Evolutionary conservation across 768 basidiomycete genomes (phyloP).

Genomic region (Neoboletus subvelutipes): DNA sequence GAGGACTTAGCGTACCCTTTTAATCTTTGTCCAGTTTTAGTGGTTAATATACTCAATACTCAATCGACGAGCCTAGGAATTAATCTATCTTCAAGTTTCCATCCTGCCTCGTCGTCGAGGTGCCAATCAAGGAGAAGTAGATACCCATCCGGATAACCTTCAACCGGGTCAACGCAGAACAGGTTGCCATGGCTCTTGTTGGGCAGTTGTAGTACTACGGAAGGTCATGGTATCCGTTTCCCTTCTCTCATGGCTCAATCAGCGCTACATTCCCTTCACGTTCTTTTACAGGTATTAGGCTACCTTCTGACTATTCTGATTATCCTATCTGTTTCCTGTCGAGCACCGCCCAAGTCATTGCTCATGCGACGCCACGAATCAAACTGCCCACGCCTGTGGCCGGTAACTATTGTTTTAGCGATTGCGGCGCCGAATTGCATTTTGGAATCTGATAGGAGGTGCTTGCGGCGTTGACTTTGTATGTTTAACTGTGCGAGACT

Average conservation of each 20-base stretch:
- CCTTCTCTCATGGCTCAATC: background rate
- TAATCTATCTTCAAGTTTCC: slow-evolving; percentile 37
- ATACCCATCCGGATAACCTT: slow-evolving; percentile 34
- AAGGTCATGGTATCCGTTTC: background rate
- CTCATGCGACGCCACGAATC: background rate
- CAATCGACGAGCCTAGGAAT: slow-evolving; percentile 23
- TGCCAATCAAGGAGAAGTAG: slow-evolving; percentile 32
- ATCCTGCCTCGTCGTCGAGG: slow-evolving; percentile 34
- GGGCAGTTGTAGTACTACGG: background rate
- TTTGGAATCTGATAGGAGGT: no score
- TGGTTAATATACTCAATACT: background rate
- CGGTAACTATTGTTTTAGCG: no score
- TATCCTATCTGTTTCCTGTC: background rate
- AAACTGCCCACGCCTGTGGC: background rate
- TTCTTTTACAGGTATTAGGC: background rate
- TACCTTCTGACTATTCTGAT: background rate
- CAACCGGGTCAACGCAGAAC: slow-evolving; percentile 9
- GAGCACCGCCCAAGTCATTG: background rate
- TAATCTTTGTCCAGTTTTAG: background rate
- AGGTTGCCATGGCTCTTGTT: background rate
- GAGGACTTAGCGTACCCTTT: background rate
- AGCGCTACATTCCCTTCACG: background rate
- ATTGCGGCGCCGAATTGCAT: background rate
- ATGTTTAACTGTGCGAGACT: background rate
- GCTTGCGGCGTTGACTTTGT: background rate